phyloP scores from a whole-genome alignment of 805 yeast species.

The Ogataea dorogensis region DNA sequence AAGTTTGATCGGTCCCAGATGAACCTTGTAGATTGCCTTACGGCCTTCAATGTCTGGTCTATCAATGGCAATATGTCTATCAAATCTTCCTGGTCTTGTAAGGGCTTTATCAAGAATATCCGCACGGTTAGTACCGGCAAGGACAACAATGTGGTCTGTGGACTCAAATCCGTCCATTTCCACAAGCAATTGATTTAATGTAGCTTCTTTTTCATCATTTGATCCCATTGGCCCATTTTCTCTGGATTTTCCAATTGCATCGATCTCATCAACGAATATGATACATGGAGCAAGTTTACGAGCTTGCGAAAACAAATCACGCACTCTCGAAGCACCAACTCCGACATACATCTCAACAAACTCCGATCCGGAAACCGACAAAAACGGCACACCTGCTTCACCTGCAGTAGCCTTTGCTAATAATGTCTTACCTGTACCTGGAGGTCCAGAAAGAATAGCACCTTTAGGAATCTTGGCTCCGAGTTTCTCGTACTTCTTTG shows the following conservation, averaged over 20 bases:
- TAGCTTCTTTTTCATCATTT: constrained; percentile 95
- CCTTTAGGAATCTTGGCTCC: constrained; percentile 99
- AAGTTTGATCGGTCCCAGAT: constrained; percentile 69
- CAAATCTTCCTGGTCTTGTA: constrained; percentile 96
- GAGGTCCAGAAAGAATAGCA: constrained; percentile 96
- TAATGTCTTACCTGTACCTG: constrained; percentile 98
- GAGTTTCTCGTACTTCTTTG: constrained; percentile 81
- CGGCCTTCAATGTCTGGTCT: constrained; percentile 95
- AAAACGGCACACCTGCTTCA: constrained; percentile 97
- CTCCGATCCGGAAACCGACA: constrained; percentile 95
- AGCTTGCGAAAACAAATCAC: constrained; percentile 91
- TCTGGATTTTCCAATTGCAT: constrained; percentile 95
- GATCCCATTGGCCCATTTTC: constrained; percentile 70
- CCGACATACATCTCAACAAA: constrained; percentile 99
- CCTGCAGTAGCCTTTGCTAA: constrained; percentile 99
- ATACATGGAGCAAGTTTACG: constrained; percentile 93
- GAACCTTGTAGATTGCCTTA: constrained; percentile 87
- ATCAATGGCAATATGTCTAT: constrained; percentile 88
- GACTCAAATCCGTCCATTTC: constrained; percentile 98
- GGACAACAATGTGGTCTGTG: constrained; percentile 89
- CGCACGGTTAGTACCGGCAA: constrained; percentile 96
- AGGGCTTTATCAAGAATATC: constrained; percentile 92
- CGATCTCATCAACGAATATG: constrained; percentile 97
- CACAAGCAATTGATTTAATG: constrained; percentile 90
- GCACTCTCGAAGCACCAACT: constrained; percentile 97